phyloP scores from a whole-genome alignment of 768 basidiomycete species.

The Boletus barrowsii region DNA sequence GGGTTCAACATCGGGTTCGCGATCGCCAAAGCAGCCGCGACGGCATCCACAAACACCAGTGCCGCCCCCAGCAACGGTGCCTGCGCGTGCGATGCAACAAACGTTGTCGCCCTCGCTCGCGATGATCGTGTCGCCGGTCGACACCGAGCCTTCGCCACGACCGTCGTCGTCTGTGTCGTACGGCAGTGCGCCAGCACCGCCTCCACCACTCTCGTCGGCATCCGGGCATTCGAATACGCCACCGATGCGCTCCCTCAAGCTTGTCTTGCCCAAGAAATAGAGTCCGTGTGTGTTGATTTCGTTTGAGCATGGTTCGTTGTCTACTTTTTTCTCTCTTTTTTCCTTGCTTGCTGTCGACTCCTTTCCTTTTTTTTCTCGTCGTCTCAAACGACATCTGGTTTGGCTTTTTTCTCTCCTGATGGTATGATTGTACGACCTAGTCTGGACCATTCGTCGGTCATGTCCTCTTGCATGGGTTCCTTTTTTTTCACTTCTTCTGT shows the following conservation, averaged over 20 bases:
- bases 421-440: slow-evolving; percentile 15
- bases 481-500: neutral
- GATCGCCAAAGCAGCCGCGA: slow-evolving; percentile 34
- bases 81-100: slow-evolving; percentile 33
- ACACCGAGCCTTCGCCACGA: slow-evolving; percentile 33
- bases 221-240: slow-evolving; percentile 27
- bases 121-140: slow-evolving; percentile 35
- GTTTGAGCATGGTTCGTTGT: neutral
- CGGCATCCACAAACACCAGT: slow-evolving; percentile 35
- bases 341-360: neutral
- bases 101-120: slow-evolving; percentile 34
- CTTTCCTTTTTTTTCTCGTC: neutral
- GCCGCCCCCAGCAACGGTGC: slow-evolving; percentile 21
- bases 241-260: slow-evolving; percentile 29
- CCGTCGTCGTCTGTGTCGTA: slow-evolving; percentile 27
- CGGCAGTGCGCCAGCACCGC: slow-evolving; percentile 5
- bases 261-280: slow-evolving; percentile 32
- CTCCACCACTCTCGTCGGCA: slow-evolving; percentile 9
- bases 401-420: neutral
- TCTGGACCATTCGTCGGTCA: too few relatives aligned
- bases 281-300: neutral
- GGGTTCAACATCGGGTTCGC: slow-evolving; percentile 18
- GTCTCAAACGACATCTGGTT: neutral
- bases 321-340: neutral
- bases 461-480: neutral